A percentile compares a stretch with the other conserved stretches of the same genome.
phyloP scores from a whole-genome alignment of 139 green algal genomes.

The Closterium sp. region DNA sequence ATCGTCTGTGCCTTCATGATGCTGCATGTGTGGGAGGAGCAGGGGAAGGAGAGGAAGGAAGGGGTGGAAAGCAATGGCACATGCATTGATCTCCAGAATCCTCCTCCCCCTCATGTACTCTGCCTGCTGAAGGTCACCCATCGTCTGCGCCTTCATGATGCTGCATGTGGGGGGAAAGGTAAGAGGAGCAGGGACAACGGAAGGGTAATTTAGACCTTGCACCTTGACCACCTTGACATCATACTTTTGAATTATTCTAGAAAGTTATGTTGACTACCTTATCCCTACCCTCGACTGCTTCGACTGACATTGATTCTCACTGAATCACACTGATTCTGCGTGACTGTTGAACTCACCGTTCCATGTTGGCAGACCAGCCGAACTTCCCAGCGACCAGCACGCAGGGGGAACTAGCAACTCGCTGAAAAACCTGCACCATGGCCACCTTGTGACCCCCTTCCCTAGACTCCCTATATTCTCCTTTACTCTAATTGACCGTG shows the following conservation, averaged over 20 bases:
- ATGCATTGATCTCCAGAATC: constrained; percentile 98
- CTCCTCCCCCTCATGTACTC: constrained; percentile 95
- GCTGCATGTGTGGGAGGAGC: constrained; percentile 1
- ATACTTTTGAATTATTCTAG: too few relatives aligned
- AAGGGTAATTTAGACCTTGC: too few relatives aligned
- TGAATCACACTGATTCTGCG: too few relatives aligned
- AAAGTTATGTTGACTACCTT: too few relatives aligned
- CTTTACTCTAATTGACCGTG: too few relatives aligned
- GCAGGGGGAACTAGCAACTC: constrained; percentile 85
- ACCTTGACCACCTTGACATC: too few relatives aligned
- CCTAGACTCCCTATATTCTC: too few relatives aligned
- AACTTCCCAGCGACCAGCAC: constrained; percentile 95
- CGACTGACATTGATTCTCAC: too few relatives aligned
- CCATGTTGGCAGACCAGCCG: constrained; percentile 97
- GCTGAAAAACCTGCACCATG: constrained; percentile 74
- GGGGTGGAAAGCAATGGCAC: constrained; percentile 59
- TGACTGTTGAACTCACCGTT: constrained; percentile 73
- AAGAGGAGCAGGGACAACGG: too few relatives aligned
- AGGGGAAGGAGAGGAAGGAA: neutral
- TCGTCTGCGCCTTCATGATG: constrained; percentile 71
- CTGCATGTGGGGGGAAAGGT: neutral
- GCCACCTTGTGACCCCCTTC: constrained; percentile 72
- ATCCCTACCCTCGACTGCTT: too few relatives aligned
- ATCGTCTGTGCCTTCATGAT: constrained; percentile 77
- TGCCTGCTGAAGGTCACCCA: constrained; percentile 78